These are phyloP conservation scores for Hymenoscyphus albidus DNA, from an alignment of 2,329 filamentous ascomycete species.

Conservation along the genomic window DNA sequence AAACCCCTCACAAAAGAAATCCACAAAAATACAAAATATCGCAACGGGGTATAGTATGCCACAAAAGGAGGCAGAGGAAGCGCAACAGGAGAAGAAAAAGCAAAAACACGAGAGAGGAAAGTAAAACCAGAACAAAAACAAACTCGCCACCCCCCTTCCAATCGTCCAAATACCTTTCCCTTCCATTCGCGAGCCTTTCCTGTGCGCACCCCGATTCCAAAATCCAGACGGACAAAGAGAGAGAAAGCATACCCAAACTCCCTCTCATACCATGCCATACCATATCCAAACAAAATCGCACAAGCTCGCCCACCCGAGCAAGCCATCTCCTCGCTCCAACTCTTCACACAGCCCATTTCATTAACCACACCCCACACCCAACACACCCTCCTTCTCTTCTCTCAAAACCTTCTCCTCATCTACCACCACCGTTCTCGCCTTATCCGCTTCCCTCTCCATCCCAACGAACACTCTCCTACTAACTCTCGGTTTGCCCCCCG, in stretches of 20 bases:
- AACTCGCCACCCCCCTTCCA: too few species aligned
- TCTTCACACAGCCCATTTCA: neutral
- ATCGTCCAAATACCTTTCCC: too few species aligned
- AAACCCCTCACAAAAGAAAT: neutral
- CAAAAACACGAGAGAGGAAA: neutral
- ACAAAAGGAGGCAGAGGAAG: neutral
- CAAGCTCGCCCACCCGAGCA: neutral
- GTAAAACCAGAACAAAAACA: too few species aligned
- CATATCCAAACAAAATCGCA: neutral
- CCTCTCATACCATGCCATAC: too few species aligned
- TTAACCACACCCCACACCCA: neutral
- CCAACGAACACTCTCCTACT: neutral
- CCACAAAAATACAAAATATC: neutral
- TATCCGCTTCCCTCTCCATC: neutral
- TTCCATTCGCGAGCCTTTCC: too few species aligned
- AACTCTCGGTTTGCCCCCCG: slow-evolving; percentile 2
- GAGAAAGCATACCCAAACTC: too few species aligned
- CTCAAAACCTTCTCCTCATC: neutral
- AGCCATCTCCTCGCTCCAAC: neutral
- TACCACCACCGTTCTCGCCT: neutral
- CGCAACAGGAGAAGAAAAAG: neutral
- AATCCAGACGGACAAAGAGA: too few species aligned
- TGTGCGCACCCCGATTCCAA: too few species aligned
- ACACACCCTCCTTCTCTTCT: neutral
- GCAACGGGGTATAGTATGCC: neutral